Percentiles rank a stretch among this genome's conserved stretches.
Conservation (phyloP, 345 rosid species). For the Linum tenue region DNA sequence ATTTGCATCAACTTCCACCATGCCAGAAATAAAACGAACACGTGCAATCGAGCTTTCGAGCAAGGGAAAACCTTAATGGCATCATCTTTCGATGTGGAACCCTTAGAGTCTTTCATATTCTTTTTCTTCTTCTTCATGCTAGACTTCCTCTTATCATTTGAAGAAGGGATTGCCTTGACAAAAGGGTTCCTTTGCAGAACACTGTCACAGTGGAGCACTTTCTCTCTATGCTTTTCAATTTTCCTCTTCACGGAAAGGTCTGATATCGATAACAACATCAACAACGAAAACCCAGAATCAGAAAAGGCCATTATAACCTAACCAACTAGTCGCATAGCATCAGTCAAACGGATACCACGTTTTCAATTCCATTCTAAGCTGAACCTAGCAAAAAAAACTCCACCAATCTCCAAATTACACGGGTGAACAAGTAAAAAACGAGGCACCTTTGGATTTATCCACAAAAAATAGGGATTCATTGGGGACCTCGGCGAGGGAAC, state of each 20-base stretch:
- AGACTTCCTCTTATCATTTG: constrained; percentile 11
- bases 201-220: constrained; percentile 58
- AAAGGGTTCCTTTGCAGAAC: constrained; percentile 64
- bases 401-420: no score
- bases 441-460: constrained; percentile 56
- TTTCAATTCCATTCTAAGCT: no score
- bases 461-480: constrained; percentile 65
- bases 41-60: background rate
- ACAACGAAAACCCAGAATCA: background rate
- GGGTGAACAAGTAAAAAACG: background rate
- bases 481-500: constrained; percentile 56
- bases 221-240: constrained; percentile 74
- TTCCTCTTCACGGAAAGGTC: constrained; percentile 71
- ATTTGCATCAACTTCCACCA: background rate
- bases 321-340: background rate
- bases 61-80: constrained; percentile 27
- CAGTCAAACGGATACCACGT: no score
- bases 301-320: background rate
- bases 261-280: constrained; percentile 12
- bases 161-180: constrained; percentile 56
- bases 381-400: no score
- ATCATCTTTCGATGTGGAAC: constrained; percentile 15
- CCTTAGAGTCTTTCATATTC: constrained; percentile 25
- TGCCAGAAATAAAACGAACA: background rate
- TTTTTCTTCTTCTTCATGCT: constrained; percentile 23